Base-by-base conservation (phyloP, 164 flowering plant genomes). In the Umbilicus rupestris region DNA sequence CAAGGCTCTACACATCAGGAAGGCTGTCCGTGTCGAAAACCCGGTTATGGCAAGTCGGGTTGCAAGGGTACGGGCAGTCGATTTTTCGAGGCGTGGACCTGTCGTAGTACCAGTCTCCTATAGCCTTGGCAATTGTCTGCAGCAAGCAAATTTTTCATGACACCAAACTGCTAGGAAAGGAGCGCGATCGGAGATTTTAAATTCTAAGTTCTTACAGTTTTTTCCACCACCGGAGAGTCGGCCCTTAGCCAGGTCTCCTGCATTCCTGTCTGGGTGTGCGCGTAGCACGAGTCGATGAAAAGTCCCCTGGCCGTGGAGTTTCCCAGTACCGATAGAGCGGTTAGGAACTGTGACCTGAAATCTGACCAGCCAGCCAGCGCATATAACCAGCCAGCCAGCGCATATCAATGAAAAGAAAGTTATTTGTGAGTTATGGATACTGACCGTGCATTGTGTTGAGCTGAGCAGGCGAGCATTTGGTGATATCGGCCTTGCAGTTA, bases 21-120 rank as follows among this genome's bases (percentile, higher is more conserved):
- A 52, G 31, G 19, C 31, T 52, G 59, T 52, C 59, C 3, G 31
- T 26, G 17, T 52, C 31, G 17, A 9, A 52, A 26, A 52, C 59
- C 10, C 31, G 59, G 31, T 52, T 52, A 24, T 52, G 30, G 79
- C 98, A 92, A 66, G 90, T 85, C 35, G 96, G 96, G 74, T 93
- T 88, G 82, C 97, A 93, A 20, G 98, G 90, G 79, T 76, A 90
- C 17, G 84, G 84, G 75, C 97, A 88, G 63, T 93, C 96, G 30
- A 93, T 77, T 69, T 64, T 87, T 78, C 83, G 86, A 33, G 74
- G 83, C 20, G 30, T 70, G 66, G 64, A 67, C 26, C 88, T 72
- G 64, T 79, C 73, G 69, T 90, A 92, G 75, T 76, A 92, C 95
- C 96, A 89, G 68, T 92, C 93, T 45, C 87, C 90, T 3, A 89